These are phyloP conservation scores for Candida golubevii DNA, from an alignment of 805 yeast species.

Conservation along the genomic window DNA sequence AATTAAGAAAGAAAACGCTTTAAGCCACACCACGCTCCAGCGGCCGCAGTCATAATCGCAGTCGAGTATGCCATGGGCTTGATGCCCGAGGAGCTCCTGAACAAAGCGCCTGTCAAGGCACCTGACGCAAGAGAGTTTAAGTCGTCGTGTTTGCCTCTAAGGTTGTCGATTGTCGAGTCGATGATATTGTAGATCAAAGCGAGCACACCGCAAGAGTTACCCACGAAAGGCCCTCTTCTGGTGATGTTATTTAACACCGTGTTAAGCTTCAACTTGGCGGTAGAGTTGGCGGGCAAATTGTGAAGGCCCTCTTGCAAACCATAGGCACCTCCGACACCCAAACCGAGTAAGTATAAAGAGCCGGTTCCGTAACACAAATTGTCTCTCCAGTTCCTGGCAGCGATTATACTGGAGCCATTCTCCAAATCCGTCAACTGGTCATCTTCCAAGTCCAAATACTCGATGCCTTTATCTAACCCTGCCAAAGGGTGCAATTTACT, in stretches of 20 bases:
- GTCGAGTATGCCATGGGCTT: conserved; percentile 87
- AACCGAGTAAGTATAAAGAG: conserved; percentile 79
- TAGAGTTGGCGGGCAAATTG: conserved; percentile 68
- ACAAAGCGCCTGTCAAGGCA: conserved; percentile 86
- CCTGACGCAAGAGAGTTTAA: conserved; percentile 83
- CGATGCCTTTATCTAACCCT: conserved; percentile 84
- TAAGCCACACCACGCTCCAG: conserved; percentile 88
- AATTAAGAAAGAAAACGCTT: conserved; percentile 40
- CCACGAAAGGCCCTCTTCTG: conserved; percentile 92
- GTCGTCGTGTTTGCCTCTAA: conserved; percentile 88
- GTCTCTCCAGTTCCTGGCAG: conserved; percentile 97
- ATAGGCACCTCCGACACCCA: conserved; percentile 84
- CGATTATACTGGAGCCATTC: conserved; percentile 86
- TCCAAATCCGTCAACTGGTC: conserved; percentile 65
- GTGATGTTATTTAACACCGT: conserved; percentile 89
- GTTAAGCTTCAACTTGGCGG: conserved; percentile 80
- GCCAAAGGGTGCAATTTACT: conserved; percentile 85
- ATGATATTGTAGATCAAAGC: conserved; percentile 85
- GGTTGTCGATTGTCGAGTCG: conserved; percentile 70
- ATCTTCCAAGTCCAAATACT: conserved; percentile 87
- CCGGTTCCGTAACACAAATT: conserved; percentile 98
- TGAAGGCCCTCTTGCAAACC: conserved; percentile 86
- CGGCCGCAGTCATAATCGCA: conserved; percentile 80
- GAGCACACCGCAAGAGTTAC: conserved; percentile 91
- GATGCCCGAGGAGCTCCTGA: conserved; percentile 78